Evolutionary conservation across 305 asterid genomes (phyloP).

Genomic region (Plantago lanceolata): DNA sequence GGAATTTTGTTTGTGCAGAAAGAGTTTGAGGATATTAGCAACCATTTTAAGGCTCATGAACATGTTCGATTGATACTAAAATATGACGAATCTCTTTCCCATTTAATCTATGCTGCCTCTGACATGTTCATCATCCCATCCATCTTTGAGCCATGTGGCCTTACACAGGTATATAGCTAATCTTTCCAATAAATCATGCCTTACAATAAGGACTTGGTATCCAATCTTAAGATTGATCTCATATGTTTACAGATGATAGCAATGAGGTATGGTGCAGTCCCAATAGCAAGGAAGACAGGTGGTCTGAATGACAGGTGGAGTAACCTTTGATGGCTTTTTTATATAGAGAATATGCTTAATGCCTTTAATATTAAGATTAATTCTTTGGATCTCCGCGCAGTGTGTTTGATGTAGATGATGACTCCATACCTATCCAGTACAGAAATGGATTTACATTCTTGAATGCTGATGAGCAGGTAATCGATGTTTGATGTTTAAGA

Average conservation of each 20-base stretch:
- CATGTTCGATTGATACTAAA: constrained; percentile 74
- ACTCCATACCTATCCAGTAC: constrained; percentile 60
- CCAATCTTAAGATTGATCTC: constrained; percentile 10
- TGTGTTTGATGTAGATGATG: constrained; percentile 87
- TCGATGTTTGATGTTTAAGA: not conserved
- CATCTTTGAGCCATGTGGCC: constrained; percentile 97
- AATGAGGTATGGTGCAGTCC: constrained; percentile 93
- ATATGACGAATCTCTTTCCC: constrained; percentile 89
- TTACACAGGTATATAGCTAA: constrained; percentile 68
- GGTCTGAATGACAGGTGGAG: constrained; percentile 91
- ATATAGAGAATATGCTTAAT: not conserved
- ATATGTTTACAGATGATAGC: constrained; percentile 76
- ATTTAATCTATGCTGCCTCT: constrained; percentile 80
- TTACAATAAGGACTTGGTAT: constrained; percentile 6
- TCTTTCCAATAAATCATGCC: constrained; percentile 15
- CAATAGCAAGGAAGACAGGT: constrained; percentile 88
- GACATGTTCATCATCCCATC: constrained; percentile 96
- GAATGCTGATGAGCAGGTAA: constrained; percentile 80
- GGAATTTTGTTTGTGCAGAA: constrained; percentile 43
- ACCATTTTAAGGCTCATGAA: constrained; percentile 58
- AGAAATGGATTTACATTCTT: constrained; percentile 88
- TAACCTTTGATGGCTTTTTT: constrained; percentile 17
- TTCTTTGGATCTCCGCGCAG: constrained; percentile 42
- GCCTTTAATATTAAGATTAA: constrained; percentile 18
- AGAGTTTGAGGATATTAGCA: constrained; percentile 79